Percentiles rank a stretch among this genome's conserved stretches.
Evolutionary conservation across 148 eudicot species (phyloP).

Genomic region (Talinum fruticosum): DNA sequence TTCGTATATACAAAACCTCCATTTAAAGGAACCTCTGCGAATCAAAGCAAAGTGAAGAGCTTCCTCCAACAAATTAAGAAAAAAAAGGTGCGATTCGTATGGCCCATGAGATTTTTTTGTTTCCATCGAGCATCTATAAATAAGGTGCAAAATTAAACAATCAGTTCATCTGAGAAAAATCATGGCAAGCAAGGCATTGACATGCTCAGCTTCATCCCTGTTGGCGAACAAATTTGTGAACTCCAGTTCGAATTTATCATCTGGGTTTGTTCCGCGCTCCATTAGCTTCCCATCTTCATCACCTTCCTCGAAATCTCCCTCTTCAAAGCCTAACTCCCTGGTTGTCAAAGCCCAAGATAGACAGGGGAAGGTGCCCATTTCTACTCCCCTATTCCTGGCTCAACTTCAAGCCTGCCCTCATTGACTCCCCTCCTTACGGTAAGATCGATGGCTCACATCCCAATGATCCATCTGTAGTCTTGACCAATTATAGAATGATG

Average conservation of each 20-base stretch:
- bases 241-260: not conserved
- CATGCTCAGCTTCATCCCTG: conserved; percentile 7
- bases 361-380: too few relatives aligned
- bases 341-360: conserved; percentile 48
- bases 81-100: not conserved
- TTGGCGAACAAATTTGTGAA: not conserved
- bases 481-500: too few relatives aligned
- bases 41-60: too few relatives aligned
- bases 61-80: not conserved
- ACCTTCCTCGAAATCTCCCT: not conserved
- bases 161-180: not conserved
- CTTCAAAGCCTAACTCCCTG: not conserved
- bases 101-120: not conserved
- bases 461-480: too few relatives aligned
- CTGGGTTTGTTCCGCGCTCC: conserved; percentile 24
- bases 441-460: too few relatives aligned
- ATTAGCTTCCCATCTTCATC: conserved; percentile 18
- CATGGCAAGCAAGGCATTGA: conserved; percentile 3
- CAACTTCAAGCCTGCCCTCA: not conserved
- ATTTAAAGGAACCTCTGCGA: too few relatives aligned
- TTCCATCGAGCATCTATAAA: too few relatives aligned
- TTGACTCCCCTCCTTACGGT: conserved; percentile 8
- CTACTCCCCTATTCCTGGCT: too few relatives aligned
- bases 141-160: not conserved
- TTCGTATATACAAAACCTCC: too few relatives aligned